phyloP scores from a whole-genome alignment of 2,329 filamentous ascomycete species.

The Epichloe brachyelytri region DNA sequence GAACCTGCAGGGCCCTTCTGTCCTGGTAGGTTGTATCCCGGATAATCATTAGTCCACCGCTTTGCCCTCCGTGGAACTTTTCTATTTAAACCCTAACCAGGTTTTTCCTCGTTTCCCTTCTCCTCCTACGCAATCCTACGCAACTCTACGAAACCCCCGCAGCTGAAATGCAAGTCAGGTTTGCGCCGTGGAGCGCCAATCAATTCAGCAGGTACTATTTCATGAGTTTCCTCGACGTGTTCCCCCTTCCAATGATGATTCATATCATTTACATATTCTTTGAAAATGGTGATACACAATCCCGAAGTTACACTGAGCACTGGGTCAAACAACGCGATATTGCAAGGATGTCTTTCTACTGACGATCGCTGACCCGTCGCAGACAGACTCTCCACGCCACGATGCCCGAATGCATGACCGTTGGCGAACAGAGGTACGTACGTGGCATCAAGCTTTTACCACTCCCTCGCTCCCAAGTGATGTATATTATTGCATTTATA shows the following conservation, averaged over 20 bases:
- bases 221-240: too few species aligned
- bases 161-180: not conserved
- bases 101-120: not conserved
- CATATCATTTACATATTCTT: too few species aligned
- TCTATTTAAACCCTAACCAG: not conserved
- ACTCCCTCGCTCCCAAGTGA: not conserved
- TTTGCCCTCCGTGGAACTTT: not conserved
- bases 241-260: too few species aligned
- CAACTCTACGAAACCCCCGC: not conserved
- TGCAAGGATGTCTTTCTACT: not conserved
- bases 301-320: too few species aligned
- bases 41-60: not conserved
- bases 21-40: not conserved
- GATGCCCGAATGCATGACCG: not conserved
- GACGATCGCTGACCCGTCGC: not conserved
- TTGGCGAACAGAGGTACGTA: not conserved
- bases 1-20: too few species aligned
- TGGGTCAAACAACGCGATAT: not conserved
- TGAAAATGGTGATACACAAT: too few species aligned
- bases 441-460: not conserved
- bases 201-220: too few species aligned
- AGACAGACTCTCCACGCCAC: not conserved
- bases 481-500: not conserved
- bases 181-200: not conserved
- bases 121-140: not conserved